Evolutionary conservation across 1,284 basidiomycete species (phyloP).

Genomic region (Irpex lacteus): DNA sequence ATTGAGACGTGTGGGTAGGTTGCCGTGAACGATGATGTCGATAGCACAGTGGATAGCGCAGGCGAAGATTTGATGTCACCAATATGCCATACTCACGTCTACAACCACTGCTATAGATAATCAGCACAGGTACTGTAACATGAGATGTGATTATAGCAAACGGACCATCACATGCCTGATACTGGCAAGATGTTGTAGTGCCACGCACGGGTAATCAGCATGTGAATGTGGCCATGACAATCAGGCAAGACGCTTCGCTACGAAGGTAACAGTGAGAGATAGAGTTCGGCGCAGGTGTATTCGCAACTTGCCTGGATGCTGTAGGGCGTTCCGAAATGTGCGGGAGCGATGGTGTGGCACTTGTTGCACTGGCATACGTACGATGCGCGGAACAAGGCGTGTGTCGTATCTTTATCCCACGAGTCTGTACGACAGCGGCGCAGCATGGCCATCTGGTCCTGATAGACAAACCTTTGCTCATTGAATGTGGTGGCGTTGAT

Average conservation of each 20-base stretch:
- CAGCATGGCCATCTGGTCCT: not conserved
- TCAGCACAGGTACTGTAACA: not conserved
- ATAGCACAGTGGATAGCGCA: not conserved
- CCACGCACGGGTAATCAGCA: too few relatives aligned
- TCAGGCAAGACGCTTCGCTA: not conserved
- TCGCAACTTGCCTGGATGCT: not conserved
- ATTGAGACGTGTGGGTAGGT: not conserved
- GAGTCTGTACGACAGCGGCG: not conserved
- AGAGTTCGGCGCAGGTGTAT: not conserved
- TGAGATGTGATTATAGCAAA: not conserved
- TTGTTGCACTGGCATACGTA: not conserved
- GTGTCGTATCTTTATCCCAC: not conserved
- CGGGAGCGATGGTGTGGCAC: not conserved
- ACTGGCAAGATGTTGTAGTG: not conserved
- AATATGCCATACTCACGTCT: not conserved
- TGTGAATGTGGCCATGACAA: not conserved
- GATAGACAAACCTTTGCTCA: not conserved
- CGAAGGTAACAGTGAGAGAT: not conserved
- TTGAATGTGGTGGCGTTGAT: not conserved
- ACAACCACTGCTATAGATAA: not conserved
- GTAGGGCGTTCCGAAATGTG: not conserved
- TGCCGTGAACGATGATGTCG: not conserved
- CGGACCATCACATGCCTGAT: not conserved
- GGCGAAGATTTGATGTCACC: not conserved
- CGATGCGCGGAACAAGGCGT: not conserved